Evolutionary conservation across 441 rosid genomes (phyloP).

Genomic region (Flueggea neowawraea): DNA sequence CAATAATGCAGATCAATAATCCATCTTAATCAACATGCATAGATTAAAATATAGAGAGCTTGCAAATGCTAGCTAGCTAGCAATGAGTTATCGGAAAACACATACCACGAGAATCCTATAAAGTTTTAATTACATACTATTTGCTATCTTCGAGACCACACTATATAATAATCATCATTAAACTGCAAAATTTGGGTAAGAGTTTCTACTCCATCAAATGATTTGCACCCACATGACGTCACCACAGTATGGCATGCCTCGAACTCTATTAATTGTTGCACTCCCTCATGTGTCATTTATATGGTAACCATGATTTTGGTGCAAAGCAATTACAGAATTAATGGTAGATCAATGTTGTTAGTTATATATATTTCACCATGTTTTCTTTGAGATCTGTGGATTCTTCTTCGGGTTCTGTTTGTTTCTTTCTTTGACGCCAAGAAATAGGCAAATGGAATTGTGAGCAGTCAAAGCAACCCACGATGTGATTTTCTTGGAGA

Average conservation of each 20-base stretch:
- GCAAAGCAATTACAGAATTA: neutral
- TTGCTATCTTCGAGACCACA: no score
- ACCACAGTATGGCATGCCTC: slow-evolving; percentile 6
- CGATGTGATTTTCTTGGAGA: slow-evolving; percentile 12
- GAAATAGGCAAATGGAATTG: slow-evolving; percentile 18
- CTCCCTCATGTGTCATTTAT: slow-evolving; percentile 1
- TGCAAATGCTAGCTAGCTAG: no score
- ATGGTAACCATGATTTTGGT: neutral
- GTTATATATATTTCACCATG: neutral
- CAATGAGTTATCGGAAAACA: no score
- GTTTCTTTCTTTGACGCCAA: slow-evolving; percentile 5
- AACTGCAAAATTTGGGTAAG: neutral
- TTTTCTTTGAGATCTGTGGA: slow-evolving; percentile 4
- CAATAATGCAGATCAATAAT: no score
- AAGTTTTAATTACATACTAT: no score
- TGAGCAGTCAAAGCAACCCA: slow-evolving; percentile 19
- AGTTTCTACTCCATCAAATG: neutral
- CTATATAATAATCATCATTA: no score
- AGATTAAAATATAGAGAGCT: no score
- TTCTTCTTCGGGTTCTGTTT: neutral
- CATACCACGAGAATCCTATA: no score
- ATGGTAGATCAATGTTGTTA: no score
- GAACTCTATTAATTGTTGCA: neutral
- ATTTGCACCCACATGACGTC: neutral
- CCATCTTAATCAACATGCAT: no score